Evolutionary conservation across 306 rosid genomes (phyloP).

Genomic region (Adenanthera pavonina): DNA sequence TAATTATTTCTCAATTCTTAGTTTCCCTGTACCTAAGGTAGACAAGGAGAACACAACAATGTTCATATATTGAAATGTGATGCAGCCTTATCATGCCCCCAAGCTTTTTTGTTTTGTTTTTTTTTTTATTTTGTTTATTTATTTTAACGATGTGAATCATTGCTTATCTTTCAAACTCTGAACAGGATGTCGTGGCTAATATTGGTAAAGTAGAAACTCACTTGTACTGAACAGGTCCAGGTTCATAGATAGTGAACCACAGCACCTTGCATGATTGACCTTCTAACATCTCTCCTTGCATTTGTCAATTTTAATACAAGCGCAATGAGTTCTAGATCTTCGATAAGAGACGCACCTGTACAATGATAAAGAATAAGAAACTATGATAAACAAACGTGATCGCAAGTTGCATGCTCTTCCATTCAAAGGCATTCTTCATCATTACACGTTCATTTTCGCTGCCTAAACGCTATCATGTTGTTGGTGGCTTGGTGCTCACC

Average conservation of each 20-base stretch:
- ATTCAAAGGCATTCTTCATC: not conserved
- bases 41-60: conserved; percentile 38
- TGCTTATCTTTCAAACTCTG: conserved; percentile 62
- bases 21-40: conserved; percentile 91
- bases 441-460: not conserved
- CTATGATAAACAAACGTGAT: no score
- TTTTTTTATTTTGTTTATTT: not conserved
- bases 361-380: not conserved
- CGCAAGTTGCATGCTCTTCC: not conserved
- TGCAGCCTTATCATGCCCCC: conserved; percentile 54
- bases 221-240: conserved; percentile 12
- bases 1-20: conserved; percentile 86
- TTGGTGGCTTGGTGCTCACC: not conserved
- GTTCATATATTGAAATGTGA: conserved; percentile 45
- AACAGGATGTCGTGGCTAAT: conserved; percentile 41
- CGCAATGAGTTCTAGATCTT: no score
- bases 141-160: conserved; percentile 57
- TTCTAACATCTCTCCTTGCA: not conserved
- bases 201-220: conserved; percentile 42
- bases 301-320: not conserved
- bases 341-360: not conserved
- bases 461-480: not conserved
- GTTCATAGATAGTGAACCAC: not conserved
- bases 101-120: not conserved
- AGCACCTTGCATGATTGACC: not conserved